These are phyloP conservation scores for Yamadazyma songkhlaensis DNA, from an alignment of 1,139 yeast genomes.

Conservation along the genomic window DNA sequence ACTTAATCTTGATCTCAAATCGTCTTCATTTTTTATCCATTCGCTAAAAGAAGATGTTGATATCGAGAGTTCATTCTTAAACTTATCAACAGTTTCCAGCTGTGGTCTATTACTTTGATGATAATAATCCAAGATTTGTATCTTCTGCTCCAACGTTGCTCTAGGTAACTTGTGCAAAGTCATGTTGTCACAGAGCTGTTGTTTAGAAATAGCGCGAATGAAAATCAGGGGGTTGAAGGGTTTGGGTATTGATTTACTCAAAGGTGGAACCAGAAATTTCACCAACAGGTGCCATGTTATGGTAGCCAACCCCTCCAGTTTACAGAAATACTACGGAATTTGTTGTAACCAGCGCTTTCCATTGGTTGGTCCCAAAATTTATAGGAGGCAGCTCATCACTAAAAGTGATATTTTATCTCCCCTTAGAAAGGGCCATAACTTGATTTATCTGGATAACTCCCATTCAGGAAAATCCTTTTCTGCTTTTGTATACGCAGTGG, in stretches of 20 bases:
- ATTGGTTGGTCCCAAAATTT: too few species aligned
- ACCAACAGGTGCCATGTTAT: too few species aligned
- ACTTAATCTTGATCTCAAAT: constrained; percentile 41
- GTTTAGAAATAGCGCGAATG: too few species aligned
- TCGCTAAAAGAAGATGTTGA: constrained; percentile 59
- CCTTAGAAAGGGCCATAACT: constrained; percentile 13
- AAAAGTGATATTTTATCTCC: too few species aligned
- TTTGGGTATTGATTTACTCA: background rate
- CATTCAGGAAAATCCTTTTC: constrained; percentile 27
- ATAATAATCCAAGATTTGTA: constrained; percentile 50
- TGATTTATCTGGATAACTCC: constrained; percentile 13
- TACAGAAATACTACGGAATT: too few species aligned
- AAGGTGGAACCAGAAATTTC: too few species aligned
- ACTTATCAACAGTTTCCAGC: constrained; percentile 55
- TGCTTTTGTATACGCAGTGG: constrained; percentile 21
- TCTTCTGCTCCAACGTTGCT: constrained; percentile 58
- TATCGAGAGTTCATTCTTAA: constrained; percentile 47
- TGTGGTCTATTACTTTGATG: constrained; percentile 51
- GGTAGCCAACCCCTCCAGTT: too few species aligned
- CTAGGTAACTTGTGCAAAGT: constrained; percentile 42
- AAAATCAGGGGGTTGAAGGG: too few species aligned
- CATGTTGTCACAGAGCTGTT: constrained; percentile 11
- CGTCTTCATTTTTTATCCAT: constrained; percentile 55
- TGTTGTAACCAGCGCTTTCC: too few species aligned
- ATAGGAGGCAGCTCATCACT: too few species aligned